Base-by-base conservation (phyloP, 2,329 filamentous ascomycete genomes). In the Drechslerella dactyloides region DNA sequence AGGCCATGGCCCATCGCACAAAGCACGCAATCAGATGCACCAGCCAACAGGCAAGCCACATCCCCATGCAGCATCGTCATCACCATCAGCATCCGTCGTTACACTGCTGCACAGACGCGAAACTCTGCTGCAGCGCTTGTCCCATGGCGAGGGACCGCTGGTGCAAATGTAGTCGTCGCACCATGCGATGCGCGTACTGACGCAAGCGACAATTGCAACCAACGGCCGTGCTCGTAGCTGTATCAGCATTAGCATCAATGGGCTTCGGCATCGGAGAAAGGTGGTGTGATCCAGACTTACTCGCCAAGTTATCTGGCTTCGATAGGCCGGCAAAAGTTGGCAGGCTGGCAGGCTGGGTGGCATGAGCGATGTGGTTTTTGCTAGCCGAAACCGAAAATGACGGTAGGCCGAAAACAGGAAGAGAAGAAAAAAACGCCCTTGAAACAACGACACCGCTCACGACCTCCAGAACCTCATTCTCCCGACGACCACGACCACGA, bases 391-490 rank as follows among this genome's bases (percentile, higher is more conserved):
- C 15, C 30, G 30, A 21, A 56, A 51, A 27, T 51, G 60, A 64
- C 42, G 53, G 55, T 46, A 44, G 53, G 37, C 37, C 37, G 15
- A 50, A 50, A 40, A 48, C 27, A 53, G 44, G 40, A 30, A 13
- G 33, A 27, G n/a, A 40, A 17, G 24, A 72, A 65, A 57, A 65
- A 44, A 27, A 53, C 8, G 17, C 51, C 27, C 21, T 24, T 61
- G 30, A 54, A 72, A 52, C 55, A 61, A 72, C 55, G 42, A 63
- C 63, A 50, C 55, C 64, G 56, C 65, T 35, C 44, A 48, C 63
- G 56, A 60, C 48, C 54, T 57, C 65, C 51, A 51, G 21, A 60
- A 27, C 46, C 50, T 55, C 50, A 35, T 7, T 53, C 50, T 30
- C 19, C 50, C 24, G 44, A 44, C 40, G 44, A 48, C 17, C 10